phyloP scores from a whole-genome alignment of 2,329 filamentous ascomycete genomes.

The Microcyclospora tardicrescens region DNA sequence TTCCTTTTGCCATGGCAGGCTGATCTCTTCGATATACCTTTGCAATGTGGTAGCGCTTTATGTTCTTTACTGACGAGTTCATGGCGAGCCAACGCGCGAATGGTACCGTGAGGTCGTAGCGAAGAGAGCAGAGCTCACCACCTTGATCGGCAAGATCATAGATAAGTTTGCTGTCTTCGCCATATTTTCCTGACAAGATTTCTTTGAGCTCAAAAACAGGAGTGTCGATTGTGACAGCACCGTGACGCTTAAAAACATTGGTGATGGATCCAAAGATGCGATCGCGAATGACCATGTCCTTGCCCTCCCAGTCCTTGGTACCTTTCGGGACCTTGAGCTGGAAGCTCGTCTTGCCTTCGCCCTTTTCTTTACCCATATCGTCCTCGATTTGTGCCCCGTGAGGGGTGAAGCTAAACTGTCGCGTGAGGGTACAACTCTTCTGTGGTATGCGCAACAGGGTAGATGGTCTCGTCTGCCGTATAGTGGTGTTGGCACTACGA shows the following conservation, averaged over 20 bases:
- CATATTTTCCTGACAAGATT: conserved; percentile 79
- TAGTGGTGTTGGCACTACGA: background rate
- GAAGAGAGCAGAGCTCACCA: conserved; percentile 69
- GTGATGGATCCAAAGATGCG: conserved; percentile 66
- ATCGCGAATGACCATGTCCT: conserved; percentile 68
- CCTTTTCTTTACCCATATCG: conserved; percentile 36
- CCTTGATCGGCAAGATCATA: conserved; percentile 82
- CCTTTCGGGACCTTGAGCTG: conserved; percentile 83
- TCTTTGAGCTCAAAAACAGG: conserved; percentile 77
- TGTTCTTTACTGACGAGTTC: conserved; percentile 68
- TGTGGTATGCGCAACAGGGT: too few species aligned
- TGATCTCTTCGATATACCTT: conserved; percentile 79
- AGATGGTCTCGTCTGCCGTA: background rate
- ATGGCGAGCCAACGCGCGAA: conserved; percentile 89
- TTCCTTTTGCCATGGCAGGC: conserved; percentile 76
- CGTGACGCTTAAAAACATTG: conserved; percentile 71
- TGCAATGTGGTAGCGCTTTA: conserved; percentile 91
- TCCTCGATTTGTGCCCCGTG: conserved; percentile 5
- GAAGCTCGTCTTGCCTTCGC: conserved; percentile 28
- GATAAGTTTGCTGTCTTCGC: conserved; percentile 84
- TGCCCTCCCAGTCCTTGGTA: conserved; percentile 73
- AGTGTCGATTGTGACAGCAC: conserved; percentile 67
- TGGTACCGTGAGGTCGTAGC: conserved; percentile 79
- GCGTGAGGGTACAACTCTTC: too few species aligned
- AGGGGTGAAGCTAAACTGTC: too few species aligned